Conservation (phyloP, 164 flowering plant species). For the Piper longum region DNA sequence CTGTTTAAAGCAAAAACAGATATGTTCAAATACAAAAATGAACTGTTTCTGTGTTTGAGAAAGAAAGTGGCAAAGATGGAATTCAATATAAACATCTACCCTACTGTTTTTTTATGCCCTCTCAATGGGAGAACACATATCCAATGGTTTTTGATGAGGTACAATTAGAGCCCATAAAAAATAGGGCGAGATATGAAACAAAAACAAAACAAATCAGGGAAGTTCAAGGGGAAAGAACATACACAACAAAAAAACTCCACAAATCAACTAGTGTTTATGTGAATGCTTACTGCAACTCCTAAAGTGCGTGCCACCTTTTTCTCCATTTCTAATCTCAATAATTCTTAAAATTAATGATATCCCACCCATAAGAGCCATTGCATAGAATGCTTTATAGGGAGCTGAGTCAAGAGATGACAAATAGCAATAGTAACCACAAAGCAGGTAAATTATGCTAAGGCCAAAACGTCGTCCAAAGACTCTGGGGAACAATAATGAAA, state of each 20-base stretch:
- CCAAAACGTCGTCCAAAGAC: conserved; percentile 32
- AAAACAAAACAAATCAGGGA: not conserved
- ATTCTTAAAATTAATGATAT: conserved; percentile 38
- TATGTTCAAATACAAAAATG: no score
- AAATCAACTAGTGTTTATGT: conserved; percentile 44
- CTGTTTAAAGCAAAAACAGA: no score
- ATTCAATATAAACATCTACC: no score
- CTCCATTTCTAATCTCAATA: conserved; percentile 31
- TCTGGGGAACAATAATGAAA: conserved; percentile 28
- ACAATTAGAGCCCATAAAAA: not conserved
- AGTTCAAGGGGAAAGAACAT: not conserved
- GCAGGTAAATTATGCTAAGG: conserved; percentile 40
- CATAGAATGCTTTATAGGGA: conserved; percentile 65
- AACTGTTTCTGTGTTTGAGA: no score
- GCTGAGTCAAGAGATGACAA: conserved; percentile 53
- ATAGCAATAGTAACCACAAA: conserved; percentile 63
- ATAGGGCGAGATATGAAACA: not conserved
- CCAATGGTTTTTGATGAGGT: not conserved
- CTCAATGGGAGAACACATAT: not conserved
- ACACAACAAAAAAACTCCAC: not conserved
- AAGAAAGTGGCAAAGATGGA: no score
- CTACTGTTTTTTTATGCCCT: no score
- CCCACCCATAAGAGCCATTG: conserved; percentile 66
- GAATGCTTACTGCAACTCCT: conserved; percentile 51
- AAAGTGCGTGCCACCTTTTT: conserved; percentile 34